phyloP scores from a whole-genome alignment of 225 moss, liverwort and hornwort genomes.

The Takakia lepidozioides region DNA sequence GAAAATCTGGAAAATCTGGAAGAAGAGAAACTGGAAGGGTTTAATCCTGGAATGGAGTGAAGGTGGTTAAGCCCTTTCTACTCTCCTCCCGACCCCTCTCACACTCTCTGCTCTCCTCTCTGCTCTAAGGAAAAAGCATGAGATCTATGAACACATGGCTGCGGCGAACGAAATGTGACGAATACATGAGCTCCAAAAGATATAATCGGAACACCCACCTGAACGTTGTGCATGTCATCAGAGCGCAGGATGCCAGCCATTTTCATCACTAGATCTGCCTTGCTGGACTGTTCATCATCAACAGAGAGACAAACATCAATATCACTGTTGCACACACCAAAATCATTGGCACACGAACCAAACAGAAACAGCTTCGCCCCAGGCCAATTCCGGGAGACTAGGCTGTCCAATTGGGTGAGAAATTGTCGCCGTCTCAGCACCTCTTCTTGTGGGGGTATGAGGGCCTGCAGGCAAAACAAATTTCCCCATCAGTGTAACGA shows the following conservation, averaged over 20 bases:
- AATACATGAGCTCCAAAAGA: no score
- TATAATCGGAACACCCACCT: constrained; percentile 42
- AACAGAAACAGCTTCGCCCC: constrained; percentile 85
- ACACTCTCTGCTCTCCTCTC: no score
- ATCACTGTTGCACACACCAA: constrained; percentile 97
- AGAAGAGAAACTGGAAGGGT: no score
- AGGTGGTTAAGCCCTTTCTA: no score
- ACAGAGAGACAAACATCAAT: constrained; percentile 91
- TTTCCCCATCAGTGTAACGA: no score
- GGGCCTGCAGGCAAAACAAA: constrained; percentile 19
- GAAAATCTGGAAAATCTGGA: no score
- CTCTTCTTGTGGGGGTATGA: constrained; percentile 88
- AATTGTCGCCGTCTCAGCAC: constrained; percentile 58
- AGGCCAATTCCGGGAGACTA: constrained; percentile 82
- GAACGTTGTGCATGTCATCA: constrained; percentile 86
- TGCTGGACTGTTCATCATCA: constrained; percentile 81
- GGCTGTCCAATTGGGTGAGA: constrained; percentile 73
- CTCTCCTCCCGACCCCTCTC: no score
- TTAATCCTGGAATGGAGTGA: no score
- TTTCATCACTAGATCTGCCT: constrained; percentile 89
- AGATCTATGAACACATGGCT: no score
- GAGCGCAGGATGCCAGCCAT: constrained; percentile 90
- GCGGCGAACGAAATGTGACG: neutral
- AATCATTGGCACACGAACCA: constrained; percentile 96
- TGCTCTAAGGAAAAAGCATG: no score